Conservation (phyloP, 129 eudicot genomes). For the Artemisia argyi region DNA sequence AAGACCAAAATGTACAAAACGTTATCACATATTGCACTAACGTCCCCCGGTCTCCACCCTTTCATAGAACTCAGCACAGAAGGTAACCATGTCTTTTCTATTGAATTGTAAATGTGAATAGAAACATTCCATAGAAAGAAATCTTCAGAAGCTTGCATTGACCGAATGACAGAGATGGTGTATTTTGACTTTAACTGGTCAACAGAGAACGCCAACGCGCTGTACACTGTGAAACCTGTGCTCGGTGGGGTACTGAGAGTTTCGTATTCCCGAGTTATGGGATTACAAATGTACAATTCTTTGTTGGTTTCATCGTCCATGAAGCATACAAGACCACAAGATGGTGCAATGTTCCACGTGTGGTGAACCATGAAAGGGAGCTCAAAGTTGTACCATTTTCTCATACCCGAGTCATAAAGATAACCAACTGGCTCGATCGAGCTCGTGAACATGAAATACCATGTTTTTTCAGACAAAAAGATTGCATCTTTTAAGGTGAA, state of each 20-base stretch:
- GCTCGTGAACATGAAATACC: conserved; percentile 62
- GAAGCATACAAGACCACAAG: conserved; percentile 46
- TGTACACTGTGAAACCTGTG: conserved; percentile 32
- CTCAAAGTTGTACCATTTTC: conserved; percentile 45
- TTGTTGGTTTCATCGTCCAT: conserved; percentile 42
- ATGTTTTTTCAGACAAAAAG: conserved; percentile 30
- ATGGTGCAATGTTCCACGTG: conserved; percentile 47
- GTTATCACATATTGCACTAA: conserved; percentile 38
- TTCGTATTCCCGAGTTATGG: conserved; percentile 29
- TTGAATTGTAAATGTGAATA: conserved; percentile 40
- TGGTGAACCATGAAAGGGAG: conserved; percentile 42
- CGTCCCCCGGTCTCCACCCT: conserved; percentile 60
- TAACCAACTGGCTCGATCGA: conserved; percentile 32
- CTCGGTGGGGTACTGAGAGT: conserved; percentile 35
- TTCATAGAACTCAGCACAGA: conserved; percentile 35
- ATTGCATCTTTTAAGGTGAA: conserved; percentile 22
- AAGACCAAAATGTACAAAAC: conserved; percentile 44
- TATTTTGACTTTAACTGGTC: conserved; percentile 34
- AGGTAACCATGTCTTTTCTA: conserved; percentile 39
- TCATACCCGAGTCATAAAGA: conserved; percentile 44
- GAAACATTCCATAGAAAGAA: conserved; percentile 33
- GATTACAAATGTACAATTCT: conserved; percentile 29
- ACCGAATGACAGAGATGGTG: conserved; percentile 39
- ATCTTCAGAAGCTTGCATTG: conserved; percentile 43
- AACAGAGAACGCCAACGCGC: conserved; percentile 47